These are phyloP conservation scores for Myxozyma mucilagina DNA, from an alignment of 805 yeast species.

Conservation along the genomic window DNA sequence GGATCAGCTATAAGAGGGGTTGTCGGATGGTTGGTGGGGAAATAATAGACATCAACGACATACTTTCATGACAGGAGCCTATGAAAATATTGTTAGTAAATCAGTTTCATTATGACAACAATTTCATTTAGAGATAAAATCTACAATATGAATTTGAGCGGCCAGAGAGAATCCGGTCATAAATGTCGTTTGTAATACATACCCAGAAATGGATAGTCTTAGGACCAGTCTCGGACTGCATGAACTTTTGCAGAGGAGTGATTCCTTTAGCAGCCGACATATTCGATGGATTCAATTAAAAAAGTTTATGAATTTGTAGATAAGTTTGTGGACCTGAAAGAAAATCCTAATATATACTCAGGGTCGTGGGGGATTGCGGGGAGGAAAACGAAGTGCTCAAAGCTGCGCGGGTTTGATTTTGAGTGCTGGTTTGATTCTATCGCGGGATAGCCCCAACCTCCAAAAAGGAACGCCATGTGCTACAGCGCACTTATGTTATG, in stretches of 20 bases:
- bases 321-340: no score
- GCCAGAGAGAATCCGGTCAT: not conserved
- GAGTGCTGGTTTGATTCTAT: not conserved
- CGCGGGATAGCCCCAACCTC: not conserved
- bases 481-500: not conserved
- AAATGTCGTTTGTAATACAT: conserved; percentile 35
- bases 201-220: conserved; percentile 98
- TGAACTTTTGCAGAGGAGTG: conserved; percentile 57
- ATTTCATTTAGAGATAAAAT: not conserved
- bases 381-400: not conserved
- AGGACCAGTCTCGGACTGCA: conserved; percentile 92
- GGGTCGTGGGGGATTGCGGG: not conserved
- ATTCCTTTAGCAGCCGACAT: conserved; percentile 14
- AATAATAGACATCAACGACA: conserved; percentile 17
- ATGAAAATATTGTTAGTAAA: conserved; percentile 2
- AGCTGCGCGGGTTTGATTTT: not conserved
- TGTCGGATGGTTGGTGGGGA: conserved; percentile 2
- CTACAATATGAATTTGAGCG: not conserved
- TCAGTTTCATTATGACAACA: not conserved
- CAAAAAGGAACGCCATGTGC: not conserved
- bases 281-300: not conserved
- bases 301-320: no score
- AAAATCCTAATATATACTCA: not conserved
- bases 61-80: conserved; percentile 62
- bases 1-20: no score